Conservation (phyloP, 2,329 filamentous ascomycete species). For the Neurospora sp. region DNA sequence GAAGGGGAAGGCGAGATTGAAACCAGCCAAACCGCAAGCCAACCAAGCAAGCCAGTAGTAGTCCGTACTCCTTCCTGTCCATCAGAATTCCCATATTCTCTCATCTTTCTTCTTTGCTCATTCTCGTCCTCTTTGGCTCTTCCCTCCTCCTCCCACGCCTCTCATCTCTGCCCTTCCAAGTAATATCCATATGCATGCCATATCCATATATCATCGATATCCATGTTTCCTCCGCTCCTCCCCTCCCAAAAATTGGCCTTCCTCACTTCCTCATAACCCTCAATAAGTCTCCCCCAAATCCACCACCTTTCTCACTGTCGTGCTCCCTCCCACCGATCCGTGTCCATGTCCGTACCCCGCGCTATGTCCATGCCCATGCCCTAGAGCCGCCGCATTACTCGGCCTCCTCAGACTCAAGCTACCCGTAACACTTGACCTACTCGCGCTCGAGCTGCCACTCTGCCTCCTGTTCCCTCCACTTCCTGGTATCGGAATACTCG, state of each 20-base stretch:
- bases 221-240: background rate
- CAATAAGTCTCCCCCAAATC: conserved; percentile 20
- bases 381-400: background rate
- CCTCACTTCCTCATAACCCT: background rate
- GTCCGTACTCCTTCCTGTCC: background rate
- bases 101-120: background rate
- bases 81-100: background rate
- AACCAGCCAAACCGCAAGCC: background rate
- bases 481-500: conserved; percentile 37
- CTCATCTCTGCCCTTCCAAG: background rate
- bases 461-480: conserved; percentile 26
- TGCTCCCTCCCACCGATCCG: background rate
- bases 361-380: conserved; percentile 9
- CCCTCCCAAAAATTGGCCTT: background rate
- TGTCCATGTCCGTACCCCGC: background rate
- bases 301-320: conserved; percentile 9
- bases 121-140: background rate
- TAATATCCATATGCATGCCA: background rate
- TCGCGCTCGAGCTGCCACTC: conserved; percentile 18
- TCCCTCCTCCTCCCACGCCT: background rate
- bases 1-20: background rate
- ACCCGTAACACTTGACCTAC: background rate
- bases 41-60: background rate
- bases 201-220: background rate
- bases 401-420: conserved; percentile 20